Base-by-base conservation (phyloP, 2,329 filamentous ascomycete species). In the Beauveria scarabaeidicola region DNA sequence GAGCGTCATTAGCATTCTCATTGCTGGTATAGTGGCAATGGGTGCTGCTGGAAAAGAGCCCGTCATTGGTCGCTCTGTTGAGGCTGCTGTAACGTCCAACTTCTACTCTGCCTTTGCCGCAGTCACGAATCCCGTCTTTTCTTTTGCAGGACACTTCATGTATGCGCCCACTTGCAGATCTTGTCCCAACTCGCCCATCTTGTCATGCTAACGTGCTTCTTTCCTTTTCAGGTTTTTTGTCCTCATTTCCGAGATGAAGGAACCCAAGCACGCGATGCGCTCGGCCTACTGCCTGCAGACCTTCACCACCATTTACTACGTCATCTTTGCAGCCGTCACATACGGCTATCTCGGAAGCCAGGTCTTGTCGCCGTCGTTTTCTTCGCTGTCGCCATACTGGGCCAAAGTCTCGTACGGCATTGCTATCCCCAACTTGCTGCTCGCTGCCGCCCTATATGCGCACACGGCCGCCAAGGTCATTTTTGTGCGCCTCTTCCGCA, bases 81-180 rank as follows among this genome's bases (percentile, higher is more conserved):
- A 69, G n/a, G 69, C 75, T 3, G 68, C 71, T 0, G 67, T 70
- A 8, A 65, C 72, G 0, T 75, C 68, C 21, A 66, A 65, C 59
- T 32, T 68, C 61, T 58, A 71, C 69, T 38, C 72, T 68, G 40
- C 72, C 67, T 61, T 73, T 67, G 13, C 72, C 68, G 38, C 70
- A 67, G 44, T 68, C 64, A 59, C 66, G 13, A 81, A 81, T 63
- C 78, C 79, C 0, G 78, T 81, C 0, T 81, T 82, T 61, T 73
- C 78, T 0, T 81, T 77, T 65, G 78, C 78, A 0, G 78, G 78
- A 5, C 78, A 81, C 60, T 80, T 80, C 66, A 78, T 80, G 74
- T 65, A 52, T 23, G 54, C 15, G 3, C 9, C 15, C 10, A 19
- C 13, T 8, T 1, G n/a, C 23, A 29, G 19, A 4, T 15, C 3